These are phyloP conservation scores for Citrus hindsii DNA, from an alignment of 345 rosid species.

Conservation along the genomic window DNA sequence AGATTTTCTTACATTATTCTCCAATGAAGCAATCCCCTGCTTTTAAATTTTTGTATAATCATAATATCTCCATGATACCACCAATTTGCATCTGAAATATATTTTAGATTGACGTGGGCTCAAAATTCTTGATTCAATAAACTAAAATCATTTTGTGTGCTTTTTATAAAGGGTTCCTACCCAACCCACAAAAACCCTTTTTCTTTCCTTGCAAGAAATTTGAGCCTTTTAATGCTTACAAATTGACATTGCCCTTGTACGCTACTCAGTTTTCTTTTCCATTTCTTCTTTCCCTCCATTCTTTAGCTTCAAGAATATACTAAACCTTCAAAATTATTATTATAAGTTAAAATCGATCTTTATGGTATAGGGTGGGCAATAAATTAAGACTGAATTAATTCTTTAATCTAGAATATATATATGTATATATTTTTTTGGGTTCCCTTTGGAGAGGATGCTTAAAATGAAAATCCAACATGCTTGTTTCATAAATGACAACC, in stretches of 20 bases:
- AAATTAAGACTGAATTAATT: no score
- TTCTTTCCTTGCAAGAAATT: conserved; percentile 37
- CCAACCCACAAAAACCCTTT: not conserved
- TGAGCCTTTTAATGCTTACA: conserved; percentile 2
- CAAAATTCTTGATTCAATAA: not conserved
- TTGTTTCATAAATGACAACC: conserved; percentile 23
- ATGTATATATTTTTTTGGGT: not conserved
- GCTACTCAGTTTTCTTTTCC: conserved; percentile 31
- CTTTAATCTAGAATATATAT: not conserved
- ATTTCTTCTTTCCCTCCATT: not conserved
- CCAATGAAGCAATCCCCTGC: not conserved
- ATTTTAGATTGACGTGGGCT: not conserved
- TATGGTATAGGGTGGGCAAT: no score
- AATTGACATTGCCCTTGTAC: conserved; percentile 28
- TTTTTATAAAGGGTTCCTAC: not conserved
- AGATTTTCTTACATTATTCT: not conserved
- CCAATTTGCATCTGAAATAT: not conserved
- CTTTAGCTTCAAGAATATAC: not conserved
- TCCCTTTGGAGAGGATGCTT: not conserved
- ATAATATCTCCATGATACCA: not conserved
- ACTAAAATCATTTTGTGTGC: not conserved
- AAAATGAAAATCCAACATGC: not conserved
- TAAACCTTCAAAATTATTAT: not conserved
- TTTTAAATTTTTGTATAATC: not conserved
- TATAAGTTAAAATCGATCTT: not conserved